Percentiles rank a stretch among this genome's conserved stretches.
phyloP scores from a whole-genome alignment of 73 alveolate species.

The Blepharisma stoltei region DNA sequence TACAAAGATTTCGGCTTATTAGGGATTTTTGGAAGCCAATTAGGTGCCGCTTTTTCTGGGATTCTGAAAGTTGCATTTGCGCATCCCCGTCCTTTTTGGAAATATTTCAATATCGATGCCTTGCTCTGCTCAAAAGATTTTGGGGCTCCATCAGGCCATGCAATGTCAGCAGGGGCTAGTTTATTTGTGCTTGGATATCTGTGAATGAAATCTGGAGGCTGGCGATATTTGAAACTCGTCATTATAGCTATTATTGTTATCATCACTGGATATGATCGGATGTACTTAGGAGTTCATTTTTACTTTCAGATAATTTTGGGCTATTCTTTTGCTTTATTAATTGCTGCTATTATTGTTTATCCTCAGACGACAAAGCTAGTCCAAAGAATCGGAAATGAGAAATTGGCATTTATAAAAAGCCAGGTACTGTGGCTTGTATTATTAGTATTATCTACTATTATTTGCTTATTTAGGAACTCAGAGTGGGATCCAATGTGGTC shows the following conservation, averaged over 20 bases:
- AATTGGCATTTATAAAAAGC: no score
- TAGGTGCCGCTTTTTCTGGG: conserved; percentile 24
- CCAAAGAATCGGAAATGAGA: no score
- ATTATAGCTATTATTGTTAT: neutral
- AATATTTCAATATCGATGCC: neutral
- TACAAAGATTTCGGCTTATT: neutral
- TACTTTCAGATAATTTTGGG: conserved; percentile 14
- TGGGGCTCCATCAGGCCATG: conserved; percentile 29
- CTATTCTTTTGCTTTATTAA: conserved; percentile 9
- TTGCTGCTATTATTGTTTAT: neutral
- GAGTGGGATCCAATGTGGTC: no score
- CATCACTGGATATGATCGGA: conserved; percentile 10
- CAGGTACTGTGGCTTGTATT: no score
- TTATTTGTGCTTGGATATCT: neutral
- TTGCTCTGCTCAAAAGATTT: neutral
- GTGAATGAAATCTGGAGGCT: neutral
- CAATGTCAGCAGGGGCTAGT: conserved; percentile 17
- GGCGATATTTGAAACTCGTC: neutral
- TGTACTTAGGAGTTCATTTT: conserved; percentile 18
- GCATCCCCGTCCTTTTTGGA: conserved; percentile 23
- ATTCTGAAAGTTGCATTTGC: neutral
- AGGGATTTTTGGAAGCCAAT: neutral
- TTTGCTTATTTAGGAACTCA: no score
- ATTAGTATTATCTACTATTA: no score
- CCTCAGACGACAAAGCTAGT: no score